phyloP scores from a whole-genome alignment of 2,329 filamentous ascomycete genomes.

The Penicillium sp. region DNA sequence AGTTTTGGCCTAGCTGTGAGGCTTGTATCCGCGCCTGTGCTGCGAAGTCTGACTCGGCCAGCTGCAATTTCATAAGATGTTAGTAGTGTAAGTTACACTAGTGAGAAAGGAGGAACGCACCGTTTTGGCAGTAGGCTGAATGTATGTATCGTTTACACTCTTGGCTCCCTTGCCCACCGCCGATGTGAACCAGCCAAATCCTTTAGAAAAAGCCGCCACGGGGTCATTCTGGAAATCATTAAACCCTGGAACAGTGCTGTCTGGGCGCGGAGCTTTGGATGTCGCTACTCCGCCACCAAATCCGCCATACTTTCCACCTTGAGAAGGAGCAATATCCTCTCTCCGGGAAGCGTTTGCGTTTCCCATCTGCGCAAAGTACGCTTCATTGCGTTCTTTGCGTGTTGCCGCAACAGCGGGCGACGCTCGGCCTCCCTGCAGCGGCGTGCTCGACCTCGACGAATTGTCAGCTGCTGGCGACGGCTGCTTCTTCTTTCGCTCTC shows the following conservation, averaged over 20 bases:
- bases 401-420: slow-evolving; percentile 37
- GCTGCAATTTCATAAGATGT: slow-evolving; percentile 42
- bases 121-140: slow-evolving; percentile 88
- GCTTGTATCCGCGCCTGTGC: slow-evolving; percentile 62
- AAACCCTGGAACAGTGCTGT: slow-evolving; percentile 59
- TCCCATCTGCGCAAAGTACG: slow-evolving; percentile 84
- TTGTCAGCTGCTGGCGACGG: slow-evolving; percentile 15
- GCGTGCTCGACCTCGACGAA: slow-evolving; percentile 22
- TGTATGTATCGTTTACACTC: slow-evolving; percentile 83
- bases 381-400: slow-evolving; percentile 68
- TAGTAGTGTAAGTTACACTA: not conserved
- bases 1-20: slow-evolving; percentile 55
- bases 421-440: slow-evolving; percentile 19
- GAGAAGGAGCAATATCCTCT: slow-evolving; percentile 72
- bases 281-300: slow-evolving; percentile 72
- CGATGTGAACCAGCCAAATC: slow-evolving; percentile 89
- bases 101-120: slow-evolving; percentile 43
- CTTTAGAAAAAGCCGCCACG: slow-evolving; percentile 79
- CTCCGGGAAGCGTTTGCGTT: slow-evolving; percentile 74
- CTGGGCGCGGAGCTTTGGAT: slow-evolving; percentile 34
- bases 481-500: slow-evolving; percentile 52
- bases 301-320: slow-evolving; percentile 87
- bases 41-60: slow-evolving; percentile 76
- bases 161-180: slow-evolving; percentile 88
- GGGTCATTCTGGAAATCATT: slow-evolving; percentile 91